phyloP scores from a whole-genome alignment of 176 grass and related monocot species.

The Thinopyrum elongatum region DNA sequence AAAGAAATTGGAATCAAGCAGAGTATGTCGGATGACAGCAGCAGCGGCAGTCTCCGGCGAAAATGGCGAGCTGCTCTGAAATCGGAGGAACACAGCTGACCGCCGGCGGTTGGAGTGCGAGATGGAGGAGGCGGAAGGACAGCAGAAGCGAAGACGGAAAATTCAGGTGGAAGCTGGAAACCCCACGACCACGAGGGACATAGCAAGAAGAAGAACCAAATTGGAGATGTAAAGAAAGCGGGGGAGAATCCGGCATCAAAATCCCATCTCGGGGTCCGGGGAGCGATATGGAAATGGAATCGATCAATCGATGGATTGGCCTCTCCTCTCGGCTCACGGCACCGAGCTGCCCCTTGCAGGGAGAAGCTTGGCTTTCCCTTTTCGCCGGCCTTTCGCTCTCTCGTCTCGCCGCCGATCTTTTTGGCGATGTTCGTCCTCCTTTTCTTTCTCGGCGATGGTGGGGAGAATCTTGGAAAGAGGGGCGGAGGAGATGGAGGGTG shows the following conservation, averaged over 20 bases:
- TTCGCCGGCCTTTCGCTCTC: background rate
- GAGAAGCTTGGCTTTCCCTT: background rate
- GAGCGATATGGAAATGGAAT: background rate
- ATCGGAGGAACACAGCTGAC: background rate
- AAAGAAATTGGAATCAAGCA: background rate
- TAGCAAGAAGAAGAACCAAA: background rate
- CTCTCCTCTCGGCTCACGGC: background rate
- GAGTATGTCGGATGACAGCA: background rate
- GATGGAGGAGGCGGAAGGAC: background rate
- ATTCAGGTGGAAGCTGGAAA: background rate
- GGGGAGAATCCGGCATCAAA: conserved; percentile 51
- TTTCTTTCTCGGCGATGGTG: conserved; percentile 19
- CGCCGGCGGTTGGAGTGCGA: background rate
- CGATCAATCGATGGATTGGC: background rate
- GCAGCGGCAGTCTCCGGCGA: background rate
- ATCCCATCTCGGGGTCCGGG: conserved; percentile 21
- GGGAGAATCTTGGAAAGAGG: conserved; percentile 47
- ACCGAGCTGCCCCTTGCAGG: conserved; percentile 26
- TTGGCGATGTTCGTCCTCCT: background rate
- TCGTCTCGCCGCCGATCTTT: conserved; percentile 34
- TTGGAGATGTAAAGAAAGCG: conserved; percentile 10
- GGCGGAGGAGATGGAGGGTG: conserved; percentile 19
- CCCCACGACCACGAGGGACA: background rate
- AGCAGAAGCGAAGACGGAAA: background rate
- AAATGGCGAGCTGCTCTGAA: background rate